Percentiles rank a stretch among this genome's conserved stretches.
Conservation (phyloP, 1,139 yeast genomes). For the Geotrichum reessii region DNA sequence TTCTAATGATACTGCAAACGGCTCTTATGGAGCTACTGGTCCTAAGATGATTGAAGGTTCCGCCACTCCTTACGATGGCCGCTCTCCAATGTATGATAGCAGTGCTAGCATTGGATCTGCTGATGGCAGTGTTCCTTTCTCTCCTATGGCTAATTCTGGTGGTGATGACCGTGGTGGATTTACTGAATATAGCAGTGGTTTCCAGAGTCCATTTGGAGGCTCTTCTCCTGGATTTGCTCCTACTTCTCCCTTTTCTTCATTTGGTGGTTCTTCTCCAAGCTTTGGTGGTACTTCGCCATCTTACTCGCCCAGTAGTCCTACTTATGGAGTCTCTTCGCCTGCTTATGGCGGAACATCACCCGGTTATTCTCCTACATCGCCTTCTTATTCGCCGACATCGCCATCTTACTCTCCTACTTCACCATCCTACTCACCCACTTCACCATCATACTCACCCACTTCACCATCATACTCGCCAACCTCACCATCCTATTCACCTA, state of each 20-base stretch:
- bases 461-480: slow-evolving; percentile 65
- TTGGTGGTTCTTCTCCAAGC: slow-evolving; percentile 66
- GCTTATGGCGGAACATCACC: slow-evolving; percentile 53
- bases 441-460: slow-evolving; percentile 59
- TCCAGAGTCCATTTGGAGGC: slow-evolving; percentile 44
- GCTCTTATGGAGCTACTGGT: slow-evolving; percentile 9
- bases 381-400: slow-evolving; percentile 59
- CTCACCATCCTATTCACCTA: slow-evolving; percentile 62
- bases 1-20: slow-evolving; percentile 39
- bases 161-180: slow-evolving; percentile 84
- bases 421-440: slow-evolving; percentile 64
- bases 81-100: slow-evolving; percentile 69
- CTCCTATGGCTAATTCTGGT: slow-evolving; percentile 89
- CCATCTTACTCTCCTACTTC: slow-evolving; percentile 67
- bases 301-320: slow-evolving; percentile 68
- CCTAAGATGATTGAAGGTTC: slow-evolving; percentile 57
- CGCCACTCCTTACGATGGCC: slow-evolving; percentile 87
- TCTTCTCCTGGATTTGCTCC: slow-evolving; percentile 63
- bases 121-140: slow-evolving; percentile 62
- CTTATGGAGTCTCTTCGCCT: slow-evolving; percentile 69
- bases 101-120: slow-evolving; percentile 67
- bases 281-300: slow-evolving; percentile 59
- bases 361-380: slow-evolving; percentile 60
- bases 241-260: slow-evolving; percentile 53
- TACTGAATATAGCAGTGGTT: slow-evolving; percentile 78